These are phyloP conservation scores for Vickermania spadyakhi DNA, from an alignment of 208 protist genomes.

Conservation along the genomic window DNA sequence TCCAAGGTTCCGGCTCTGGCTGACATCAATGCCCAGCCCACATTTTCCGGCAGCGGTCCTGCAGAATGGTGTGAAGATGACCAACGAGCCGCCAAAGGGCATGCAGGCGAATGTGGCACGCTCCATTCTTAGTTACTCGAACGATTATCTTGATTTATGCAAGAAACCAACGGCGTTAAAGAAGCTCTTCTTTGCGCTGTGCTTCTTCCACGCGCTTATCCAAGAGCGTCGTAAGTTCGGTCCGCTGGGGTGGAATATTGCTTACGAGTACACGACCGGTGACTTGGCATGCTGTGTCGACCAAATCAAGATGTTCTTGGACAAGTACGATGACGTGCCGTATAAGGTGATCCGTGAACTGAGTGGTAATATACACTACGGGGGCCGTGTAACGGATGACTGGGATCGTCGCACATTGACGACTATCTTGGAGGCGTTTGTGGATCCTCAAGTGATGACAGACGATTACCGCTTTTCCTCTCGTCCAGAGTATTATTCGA, in stretches of 20 bases:
- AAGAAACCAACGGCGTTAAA: slow-evolving; percentile 87
- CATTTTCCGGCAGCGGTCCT: slow-evolving; percentile 98
- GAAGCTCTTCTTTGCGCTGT: slow-evolving; percentile 95
- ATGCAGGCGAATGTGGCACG: slow-evolving; percentile 94
- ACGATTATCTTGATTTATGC: slow-evolving; percentile 84
- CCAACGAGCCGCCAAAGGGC: slow-evolving; percentile 98
- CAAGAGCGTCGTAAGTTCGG: slow-evolving; percentile 98
- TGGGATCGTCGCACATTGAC: slow-evolving; percentile 95
- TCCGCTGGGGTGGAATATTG: slow-evolving; percentile 98
- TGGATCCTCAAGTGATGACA: slow-evolving; percentile 84
- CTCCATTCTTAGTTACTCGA: slow-evolving; percentile 69
- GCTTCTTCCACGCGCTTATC: slow-evolving; percentile 97
- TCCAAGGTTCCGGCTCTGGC: slow-evolving; percentile 97
- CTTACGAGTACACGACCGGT: slow-evolving; percentile 96
- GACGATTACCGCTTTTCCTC: slow-evolving; percentile 88
- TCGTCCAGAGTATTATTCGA: slow-evolving; percentile 75
- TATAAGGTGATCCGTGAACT: slow-evolving; percentile 96
- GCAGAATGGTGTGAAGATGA: slow-evolving; percentile 98
- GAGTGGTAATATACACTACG: slow-evolving; percentile 98
- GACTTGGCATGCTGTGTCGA: slow-evolving; percentile 93
- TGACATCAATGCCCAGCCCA: slow-evolving; percentile 96
- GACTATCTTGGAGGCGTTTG: slow-evolving; percentile 92
- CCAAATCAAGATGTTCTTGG: slow-evolving; percentile 94
- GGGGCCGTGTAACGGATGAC: slow-evolving; percentile 97
- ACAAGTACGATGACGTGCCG: slow-evolving; percentile 95